These are phyloP conservation scores for Geranium rotundifolium DNA, from an alignment of 345 rosid genomes.

Conservation along the genomic window DNA sequence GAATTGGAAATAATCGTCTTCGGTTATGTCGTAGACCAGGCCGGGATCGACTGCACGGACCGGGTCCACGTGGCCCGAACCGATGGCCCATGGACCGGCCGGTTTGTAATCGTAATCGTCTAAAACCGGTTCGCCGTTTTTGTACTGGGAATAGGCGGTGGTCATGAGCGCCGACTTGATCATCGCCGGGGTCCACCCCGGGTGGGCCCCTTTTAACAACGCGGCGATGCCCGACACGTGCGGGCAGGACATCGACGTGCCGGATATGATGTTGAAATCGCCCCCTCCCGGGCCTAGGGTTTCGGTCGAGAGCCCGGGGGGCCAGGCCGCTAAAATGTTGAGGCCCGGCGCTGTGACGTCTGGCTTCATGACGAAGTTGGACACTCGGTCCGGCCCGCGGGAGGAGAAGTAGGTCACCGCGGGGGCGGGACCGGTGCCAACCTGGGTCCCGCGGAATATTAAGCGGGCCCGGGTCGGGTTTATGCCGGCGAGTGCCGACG, in stretches of 20 bases:
- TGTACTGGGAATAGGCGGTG: not conserved
- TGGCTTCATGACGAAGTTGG: conserved; percentile 24
- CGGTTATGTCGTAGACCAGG: conserved; percentile 25
- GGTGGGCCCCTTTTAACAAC: conserved; percentile 18
- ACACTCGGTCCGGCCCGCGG: conserved; percentile 25
- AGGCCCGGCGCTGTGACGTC: conserved; percentile 31
- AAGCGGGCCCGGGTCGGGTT: conserved; percentile 15
- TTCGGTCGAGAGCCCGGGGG: conserved; percentile 5
- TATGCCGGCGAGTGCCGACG: conserved; percentile 8
- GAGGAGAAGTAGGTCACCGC: conserved; percentile 31
- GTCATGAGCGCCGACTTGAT: conserved; percentile 23
- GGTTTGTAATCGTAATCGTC: conserved; percentile 6
- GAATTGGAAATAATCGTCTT: conserved; percentile 28
- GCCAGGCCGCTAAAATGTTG: conserved; percentile 34
- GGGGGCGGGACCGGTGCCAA: conserved; percentile 21
- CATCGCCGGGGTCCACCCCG: conserved; percentile 25
- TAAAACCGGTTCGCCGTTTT: too few species aligned
- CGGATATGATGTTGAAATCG: conserved; percentile 4
- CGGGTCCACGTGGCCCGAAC: conserved; percentile 35
- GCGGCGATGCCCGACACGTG: conserved; percentile 22
- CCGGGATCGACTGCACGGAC: conserved; percentile 22
- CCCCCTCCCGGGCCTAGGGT: not conserved
- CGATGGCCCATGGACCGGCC: conserved; percentile 24
- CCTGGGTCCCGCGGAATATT: conserved; percentile 17
- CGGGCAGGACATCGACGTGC: conserved; percentile 30